Evolutionary conservation across 1,284 basidiomycete species (phyloP), one percentile per base, ranked within the genome.

Genomic region (Boletus nobilissimus): DNA sequence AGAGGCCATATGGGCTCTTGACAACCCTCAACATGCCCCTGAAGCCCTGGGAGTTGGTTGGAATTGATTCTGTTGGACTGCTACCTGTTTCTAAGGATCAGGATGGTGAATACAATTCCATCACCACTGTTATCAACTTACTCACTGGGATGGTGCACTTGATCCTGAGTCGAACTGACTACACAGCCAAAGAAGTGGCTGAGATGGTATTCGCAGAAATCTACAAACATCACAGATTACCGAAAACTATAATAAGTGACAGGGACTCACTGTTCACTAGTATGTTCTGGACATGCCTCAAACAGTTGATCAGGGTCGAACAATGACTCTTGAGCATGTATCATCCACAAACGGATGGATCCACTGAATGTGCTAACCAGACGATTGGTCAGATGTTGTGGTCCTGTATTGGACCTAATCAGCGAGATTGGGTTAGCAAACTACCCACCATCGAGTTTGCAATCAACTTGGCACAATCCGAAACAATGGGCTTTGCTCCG

Each of bases 401-500:
- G 5, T 36, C 51, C 0, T 73, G 67, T 75, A 82, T 79, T 0
- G 40, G 46, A 0, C 32, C 75, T 57, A 71, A 9, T 70, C 84
- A 70, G 72, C 74, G 34, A 24, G 64, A 76, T 38, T 76, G 64
- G 65, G 74, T 79, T 3, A 74, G 8, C 0, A 19, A 13, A 0
- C 6, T 78, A 0, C 70, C 76, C 0, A 36, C 46, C 0, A 70
- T 77, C 0, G 80, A 84, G 68, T 68, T 85, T 7, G 71, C 84
- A 1, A 84, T 82, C 57, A 80, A 80, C 60, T 72, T 51, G 0
- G 48, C 75, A 0, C 1, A 51, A 9, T 77, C 40, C 0, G 43
- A 75, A 2, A 34, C 64, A 0, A 89, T 86, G 0, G 84, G 86
- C 0, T 87, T 83, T 67, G 75, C 86, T 19, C 86, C 83, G 0